Evolutionary conservation across 345 rosid species (phyloP).

Genomic region (Laguncularia racemosa): DNA sequence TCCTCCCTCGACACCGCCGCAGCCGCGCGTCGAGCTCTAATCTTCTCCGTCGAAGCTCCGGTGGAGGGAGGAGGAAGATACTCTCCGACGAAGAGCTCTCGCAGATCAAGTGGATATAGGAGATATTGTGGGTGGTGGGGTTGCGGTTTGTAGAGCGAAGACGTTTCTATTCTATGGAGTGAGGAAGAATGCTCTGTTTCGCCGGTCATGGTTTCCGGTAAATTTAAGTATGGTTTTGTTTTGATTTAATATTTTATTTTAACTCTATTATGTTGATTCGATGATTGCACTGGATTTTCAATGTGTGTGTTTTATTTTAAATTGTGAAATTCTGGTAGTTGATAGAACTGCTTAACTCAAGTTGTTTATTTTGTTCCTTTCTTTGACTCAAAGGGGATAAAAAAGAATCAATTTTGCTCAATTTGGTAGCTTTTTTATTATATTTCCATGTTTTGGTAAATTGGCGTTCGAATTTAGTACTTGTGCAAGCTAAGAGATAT

Average conservation of each 20-base stretch:
- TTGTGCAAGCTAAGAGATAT: too few relatives aligned
- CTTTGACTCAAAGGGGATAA: too few relatives aligned
- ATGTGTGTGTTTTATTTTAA: too few relatives aligned
- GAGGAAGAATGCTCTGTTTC: slow-evolving; percentile 65
- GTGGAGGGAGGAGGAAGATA: slow-evolving; percentile 87
- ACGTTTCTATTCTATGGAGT: slow-evolving; percentile 60
- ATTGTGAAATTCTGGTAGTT: too few relatives aligned
- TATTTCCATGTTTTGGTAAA: too few relatives aligned
- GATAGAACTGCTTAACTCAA: too few relatives aligned
- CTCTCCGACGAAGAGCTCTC: slow-evolving; percentile 63
- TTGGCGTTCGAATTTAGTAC: too few relatives aligned
- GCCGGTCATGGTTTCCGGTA: slow-evolving; percentile 81
- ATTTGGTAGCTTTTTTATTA: too few relatives aligned
- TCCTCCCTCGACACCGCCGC: slow-evolving; percentile 46
- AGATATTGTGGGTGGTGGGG: slow-evolving; percentile 19
- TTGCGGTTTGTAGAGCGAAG: slow-evolving; percentile 27
- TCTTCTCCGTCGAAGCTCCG: slow-evolving; percentile 27
- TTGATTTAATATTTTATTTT: slow-evolving; percentile 3
- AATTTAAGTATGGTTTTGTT: slow-evolving; percentile 39
- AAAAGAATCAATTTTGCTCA: too few relatives aligned
- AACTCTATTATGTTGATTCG: neutral
- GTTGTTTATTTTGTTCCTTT: too few relatives aligned
- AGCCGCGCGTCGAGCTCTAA: slow-evolving; percentile 13
- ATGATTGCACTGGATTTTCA: too few relatives aligned
- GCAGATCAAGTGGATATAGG: slow-evolving; percentile 65